These are phyloP conservation scores for Hygrophorus pudorinus DNA, from an alignment of 768 basidiomycete species.

Conservation along the genomic window DNA sequence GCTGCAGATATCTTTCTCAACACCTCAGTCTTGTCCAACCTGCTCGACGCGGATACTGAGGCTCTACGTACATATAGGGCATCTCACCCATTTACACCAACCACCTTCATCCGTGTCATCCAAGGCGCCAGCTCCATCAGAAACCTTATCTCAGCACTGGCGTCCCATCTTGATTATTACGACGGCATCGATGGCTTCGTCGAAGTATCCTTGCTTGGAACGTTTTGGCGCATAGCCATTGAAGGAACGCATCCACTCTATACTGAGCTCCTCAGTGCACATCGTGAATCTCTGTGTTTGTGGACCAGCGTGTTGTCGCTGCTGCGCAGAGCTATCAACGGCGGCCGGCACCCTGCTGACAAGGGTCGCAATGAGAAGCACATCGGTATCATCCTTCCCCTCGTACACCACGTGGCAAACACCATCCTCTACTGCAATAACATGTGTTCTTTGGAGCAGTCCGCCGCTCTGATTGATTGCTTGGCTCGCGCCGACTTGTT, in stretches of 20 bases:
- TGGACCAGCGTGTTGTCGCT: slow-evolving; percentile 1
- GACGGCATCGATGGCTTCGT: neutral
- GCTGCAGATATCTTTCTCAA: neutral
- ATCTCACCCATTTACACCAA: neutral
- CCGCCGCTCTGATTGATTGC: neutral
- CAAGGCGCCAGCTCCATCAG: neutral
- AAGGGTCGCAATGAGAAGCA: neutral
- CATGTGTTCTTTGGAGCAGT: neutral
- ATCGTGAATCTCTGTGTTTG: slow-evolving; percentile 1
- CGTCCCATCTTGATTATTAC: neutral
- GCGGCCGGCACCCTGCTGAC: neutral
- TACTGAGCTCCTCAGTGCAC: neutral
- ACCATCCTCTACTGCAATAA: neutral
- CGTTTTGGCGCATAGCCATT: neutral
- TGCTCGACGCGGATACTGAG: neutral
- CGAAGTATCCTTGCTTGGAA: slow-evolving; percentile 1
- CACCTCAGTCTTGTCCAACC: neutral
- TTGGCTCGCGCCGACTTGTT: slow-evolving; percentile 1
- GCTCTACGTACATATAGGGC: neutral
- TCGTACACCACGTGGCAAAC: neutral
- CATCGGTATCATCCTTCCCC: neutral
- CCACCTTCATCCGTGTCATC: neutral
- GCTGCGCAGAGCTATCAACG: neutral
- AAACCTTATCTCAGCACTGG: neutral
- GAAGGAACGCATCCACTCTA: slow-evolving; percentile 1